Percentiles rank a stretch among this genome's conserved stretches.
phyloP scores from a whole-genome alignment of 2,329 filamentous ascomycete species.

The Neopestalotiopsis sp. region DNA sequence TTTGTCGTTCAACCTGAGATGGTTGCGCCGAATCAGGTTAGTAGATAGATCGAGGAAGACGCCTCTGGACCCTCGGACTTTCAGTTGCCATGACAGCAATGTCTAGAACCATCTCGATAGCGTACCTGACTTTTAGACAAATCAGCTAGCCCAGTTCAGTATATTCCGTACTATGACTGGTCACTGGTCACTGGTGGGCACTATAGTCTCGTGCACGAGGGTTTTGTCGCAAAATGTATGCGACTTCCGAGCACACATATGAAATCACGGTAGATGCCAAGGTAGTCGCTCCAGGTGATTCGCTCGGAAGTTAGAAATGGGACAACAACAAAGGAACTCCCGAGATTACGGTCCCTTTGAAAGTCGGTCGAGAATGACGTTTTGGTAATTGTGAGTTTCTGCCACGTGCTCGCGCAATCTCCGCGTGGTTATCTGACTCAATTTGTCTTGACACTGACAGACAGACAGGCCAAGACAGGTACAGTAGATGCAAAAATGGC shows the following conservation, averaged over 20 bases:
- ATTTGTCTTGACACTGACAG: background rate
- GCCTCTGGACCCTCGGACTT: background rate
- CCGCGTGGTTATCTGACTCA: background rate
- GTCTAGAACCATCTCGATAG: background rate
- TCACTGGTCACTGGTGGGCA: background rate
- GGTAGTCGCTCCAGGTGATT: background rate
- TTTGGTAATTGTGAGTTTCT: background rate
- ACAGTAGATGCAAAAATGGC: background rate
- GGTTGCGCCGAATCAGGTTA: background rate
- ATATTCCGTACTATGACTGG: background rate
- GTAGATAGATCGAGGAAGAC: background rate
- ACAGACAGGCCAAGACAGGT: background rate
- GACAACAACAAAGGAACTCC: background rate
- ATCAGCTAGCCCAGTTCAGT: background rate
- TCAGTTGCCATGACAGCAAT: background rate
- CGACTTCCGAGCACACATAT: background rate
- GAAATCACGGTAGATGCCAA: background rate
- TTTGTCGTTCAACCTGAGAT: background rate
- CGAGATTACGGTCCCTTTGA: background rate
- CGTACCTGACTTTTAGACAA: background rate
- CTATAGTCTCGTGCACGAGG: background rate
- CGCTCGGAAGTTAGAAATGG: background rate
- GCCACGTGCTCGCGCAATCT: background rate
- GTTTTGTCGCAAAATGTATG: background rate
- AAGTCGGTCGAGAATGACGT: background rate